Conservation (phyloP, 2,329 filamentous ascomycete genomes). For the Cladorrhinum sp. region DNA sequence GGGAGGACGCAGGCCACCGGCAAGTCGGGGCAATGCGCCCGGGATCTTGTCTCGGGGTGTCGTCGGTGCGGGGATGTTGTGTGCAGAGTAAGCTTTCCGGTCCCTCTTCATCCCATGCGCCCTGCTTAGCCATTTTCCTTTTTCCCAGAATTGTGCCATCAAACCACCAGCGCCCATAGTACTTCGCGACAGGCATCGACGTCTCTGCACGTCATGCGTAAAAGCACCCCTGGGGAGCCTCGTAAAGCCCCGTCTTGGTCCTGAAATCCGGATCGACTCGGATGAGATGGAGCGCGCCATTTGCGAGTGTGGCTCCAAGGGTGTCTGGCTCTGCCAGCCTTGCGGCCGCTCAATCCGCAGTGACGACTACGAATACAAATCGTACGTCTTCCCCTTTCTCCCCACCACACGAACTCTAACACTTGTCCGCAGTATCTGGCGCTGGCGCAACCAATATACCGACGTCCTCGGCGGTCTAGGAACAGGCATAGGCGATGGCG, state of each 20-base stretch:
- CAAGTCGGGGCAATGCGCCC: slow-evolving; percentile 75
- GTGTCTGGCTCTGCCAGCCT: slow-evolving; percentile 80
- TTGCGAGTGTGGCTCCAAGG: slow-evolving; percentile 51
- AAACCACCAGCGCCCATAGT: slow-evolving; percentile 70
- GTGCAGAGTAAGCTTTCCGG: slow-evolving; percentile 64
- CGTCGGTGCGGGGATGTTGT: slow-evolving; percentile 72
- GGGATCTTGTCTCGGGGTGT: slow-evolving; percentile 83
- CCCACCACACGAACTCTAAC: background rate
- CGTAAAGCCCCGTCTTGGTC: slow-evolving; percentile 42
- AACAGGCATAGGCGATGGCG: slow-evolving; percentile 82
- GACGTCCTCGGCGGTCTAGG: slow-evolving; percentile 77
- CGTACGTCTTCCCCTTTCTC: slow-evolving; percentile 36
- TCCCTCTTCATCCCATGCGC: slow-evolving; percentile 8
- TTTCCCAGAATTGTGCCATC: slow-evolving; percentile 85
- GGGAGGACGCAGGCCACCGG: slow-evolving; percentile 49
- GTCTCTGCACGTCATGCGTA: slow-evolving; percentile 73
- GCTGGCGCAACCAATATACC: slow-evolving; percentile 82
- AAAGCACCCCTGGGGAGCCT: slow-evolving; percentile 64
- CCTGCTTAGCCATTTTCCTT: background rate
- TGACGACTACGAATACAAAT: slow-evolving; percentile 57
- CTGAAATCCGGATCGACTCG: slow-evolving; percentile 48
- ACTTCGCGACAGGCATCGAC: slow-evolving; percentile 72
- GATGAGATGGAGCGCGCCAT: slow-evolving; percentile 55
- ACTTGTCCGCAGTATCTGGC: slow-evolving; percentile 63
- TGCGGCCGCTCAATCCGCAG: slow-evolving; percentile 71